Evolutionary conservation across 2,329 filamentous ascomycete genomes (phyloP).

Genomic region (Thelonectria rubi): DNA sequence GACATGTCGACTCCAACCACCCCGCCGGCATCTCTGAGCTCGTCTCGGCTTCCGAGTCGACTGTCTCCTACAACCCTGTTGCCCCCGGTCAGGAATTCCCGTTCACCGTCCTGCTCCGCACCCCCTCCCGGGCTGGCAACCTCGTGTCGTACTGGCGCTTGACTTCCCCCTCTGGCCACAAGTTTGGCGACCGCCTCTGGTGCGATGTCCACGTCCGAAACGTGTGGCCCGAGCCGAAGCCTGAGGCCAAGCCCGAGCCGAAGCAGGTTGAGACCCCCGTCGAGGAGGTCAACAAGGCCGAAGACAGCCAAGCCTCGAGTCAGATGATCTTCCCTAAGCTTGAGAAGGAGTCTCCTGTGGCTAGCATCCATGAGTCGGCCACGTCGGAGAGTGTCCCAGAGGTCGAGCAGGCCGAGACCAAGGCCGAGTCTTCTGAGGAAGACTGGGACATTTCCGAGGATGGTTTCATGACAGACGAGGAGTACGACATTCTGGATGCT

Average conservation of each 20-base stretch:
- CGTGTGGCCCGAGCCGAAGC: constrained; percentile 46
- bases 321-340: constrained; percentile 97
- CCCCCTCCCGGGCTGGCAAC: constrained; percentile 78
- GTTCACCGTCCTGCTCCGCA: constrained; percentile 87
- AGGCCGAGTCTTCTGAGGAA: constrained; percentile 61
- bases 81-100: constrained; percentile 77
- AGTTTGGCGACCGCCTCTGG: constrained; percentile 95
- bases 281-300: constrained; percentile 45
- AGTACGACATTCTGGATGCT: constrained; percentile 96
- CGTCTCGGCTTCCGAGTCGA: constrained; percentile 82
- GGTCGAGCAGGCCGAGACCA: constrained; percentile 55
- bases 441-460: constrained; percentile 72
- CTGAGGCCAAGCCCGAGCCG: constrained; percentile 31
- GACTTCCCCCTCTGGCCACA: constrained; percentile 79
- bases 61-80: constrained; percentile 74
- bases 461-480: constrained; percentile 93
- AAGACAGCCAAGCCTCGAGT: constrained; percentile 45
- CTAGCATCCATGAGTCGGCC: constrained; percentile 78
- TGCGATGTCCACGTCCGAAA: constrained; percentile 82
- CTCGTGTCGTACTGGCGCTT: constrained; percentile 97
- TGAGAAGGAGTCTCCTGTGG: constrained; percentile 88
- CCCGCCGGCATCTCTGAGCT: constrained; percentile 83
- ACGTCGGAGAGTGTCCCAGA: constrained; percentile 63
- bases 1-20: constrained; percentile 82
- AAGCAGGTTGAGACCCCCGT: constrained; percentile 36